A percentile compares a stretch with the other conserved stretches of the same genome.
Evolutionary conservation across 176 grass and related monocot genomes (phyloP).

Genomic region (Elymus sibiricus): DNA sequence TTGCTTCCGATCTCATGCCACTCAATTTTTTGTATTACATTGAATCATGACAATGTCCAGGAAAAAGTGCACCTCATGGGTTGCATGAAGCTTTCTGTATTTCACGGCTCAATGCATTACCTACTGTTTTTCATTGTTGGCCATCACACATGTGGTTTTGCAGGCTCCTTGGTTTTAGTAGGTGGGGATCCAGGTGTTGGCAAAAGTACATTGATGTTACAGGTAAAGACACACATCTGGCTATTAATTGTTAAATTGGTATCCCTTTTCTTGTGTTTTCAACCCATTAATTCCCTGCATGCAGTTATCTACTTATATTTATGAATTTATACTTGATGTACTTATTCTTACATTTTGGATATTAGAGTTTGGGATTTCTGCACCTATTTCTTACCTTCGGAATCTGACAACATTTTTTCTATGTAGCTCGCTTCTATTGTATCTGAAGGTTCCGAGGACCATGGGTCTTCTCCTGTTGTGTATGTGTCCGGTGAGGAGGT

Average conservation of each 20-base stretch:
- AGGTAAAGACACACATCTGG: slow-evolving; percentile 47
- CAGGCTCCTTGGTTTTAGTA: slow-evolving; percentile 92
- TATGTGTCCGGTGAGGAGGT: slow-evolving; percentile 99
- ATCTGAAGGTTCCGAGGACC: slow-evolving; percentile 37
- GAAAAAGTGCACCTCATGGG: background rate
- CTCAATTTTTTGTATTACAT: background rate
- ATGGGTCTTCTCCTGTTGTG: slow-evolving; percentile 56
- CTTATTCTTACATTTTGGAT: slow-evolving; percentile 20
- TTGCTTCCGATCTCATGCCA: background rate
- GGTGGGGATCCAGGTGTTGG: slow-evolving; percentile 97
- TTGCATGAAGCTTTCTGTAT: background rate
- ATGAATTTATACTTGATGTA: slow-evolving; percentile 4
- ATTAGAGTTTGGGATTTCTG: background rate
- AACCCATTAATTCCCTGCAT: background rate
- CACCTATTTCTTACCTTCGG: background rate
- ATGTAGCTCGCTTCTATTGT: slow-evolving; percentile 75
- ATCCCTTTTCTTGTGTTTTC: background rate
- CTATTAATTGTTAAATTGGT: slow-evolving; percentile 21
- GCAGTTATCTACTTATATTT: background rate
- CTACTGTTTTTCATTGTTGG: slow-evolving; percentile 14
- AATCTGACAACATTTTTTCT: slow-evolving; percentile 7
- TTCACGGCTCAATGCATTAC: slow-evolving; percentile 13
- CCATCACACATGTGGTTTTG: slow-evolving; percentile 31
- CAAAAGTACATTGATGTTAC: slow-evolving; percentile 94
- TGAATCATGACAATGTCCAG: background rate